Conservation (phyloP, 441 rosid genomes). For the Erodium texanum region DNA sequence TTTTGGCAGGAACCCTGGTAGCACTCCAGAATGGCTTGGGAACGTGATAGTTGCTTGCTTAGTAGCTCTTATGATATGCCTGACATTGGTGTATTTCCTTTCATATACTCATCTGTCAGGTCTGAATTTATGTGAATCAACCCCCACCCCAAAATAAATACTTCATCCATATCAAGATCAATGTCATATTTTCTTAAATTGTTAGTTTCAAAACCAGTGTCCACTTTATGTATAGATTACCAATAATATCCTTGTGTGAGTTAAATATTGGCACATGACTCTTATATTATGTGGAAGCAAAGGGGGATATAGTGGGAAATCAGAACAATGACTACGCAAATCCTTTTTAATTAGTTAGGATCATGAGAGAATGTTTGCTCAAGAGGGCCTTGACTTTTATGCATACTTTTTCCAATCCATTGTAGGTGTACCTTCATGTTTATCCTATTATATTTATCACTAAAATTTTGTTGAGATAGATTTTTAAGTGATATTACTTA, state of each 20-base stretch:
- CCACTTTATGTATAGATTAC: too few species aligned
- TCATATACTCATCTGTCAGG: slow-evolving; percentile 89
- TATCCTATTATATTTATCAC: background rate
- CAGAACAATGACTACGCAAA: background rate
- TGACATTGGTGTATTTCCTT: slow-evolving; percentile 68
- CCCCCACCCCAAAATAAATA: background rate
- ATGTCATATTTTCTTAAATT: too few species aligned
- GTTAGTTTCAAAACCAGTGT: too few species aligned
- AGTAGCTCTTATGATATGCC: slow-evolving; percentile 54
- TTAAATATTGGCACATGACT: background rate
- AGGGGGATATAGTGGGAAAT: background rate
- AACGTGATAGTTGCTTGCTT: slow-evolving; percentile 38
- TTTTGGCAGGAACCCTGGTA: slow-evolving; percentile 66
- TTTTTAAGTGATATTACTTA: background rate
- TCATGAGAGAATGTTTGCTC: background rate
- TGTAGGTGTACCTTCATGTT: background rate
- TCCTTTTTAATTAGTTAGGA: too few species aligned
- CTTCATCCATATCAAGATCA: too few species aligned
- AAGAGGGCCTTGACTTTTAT: background rate
- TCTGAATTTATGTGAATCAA: slow-evolving; percentile 22
- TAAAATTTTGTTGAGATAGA: too few species aligned
- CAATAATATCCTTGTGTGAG: background rate
- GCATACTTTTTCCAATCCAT: background rate
- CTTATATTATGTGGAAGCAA: background rate
- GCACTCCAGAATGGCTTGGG: slow-evolving; percentile 84